Evolutionary conservation across 1,139 yeast genomes (phyloP), one percentile per base, ranked within the genome.

Genomic region (Geotrichum carabidarum): DNA sequence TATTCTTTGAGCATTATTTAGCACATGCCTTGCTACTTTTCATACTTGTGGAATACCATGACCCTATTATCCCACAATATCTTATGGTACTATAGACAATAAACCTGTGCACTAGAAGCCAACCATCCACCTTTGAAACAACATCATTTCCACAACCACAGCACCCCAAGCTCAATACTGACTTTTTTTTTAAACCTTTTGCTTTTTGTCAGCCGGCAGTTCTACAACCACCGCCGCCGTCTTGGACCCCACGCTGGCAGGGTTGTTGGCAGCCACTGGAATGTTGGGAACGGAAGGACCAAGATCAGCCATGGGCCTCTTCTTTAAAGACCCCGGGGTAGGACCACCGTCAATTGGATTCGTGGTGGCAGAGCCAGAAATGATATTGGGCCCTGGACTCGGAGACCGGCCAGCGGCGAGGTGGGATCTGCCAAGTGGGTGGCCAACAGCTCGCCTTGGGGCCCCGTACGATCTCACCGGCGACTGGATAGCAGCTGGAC

Each of bases 261-360:
- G 41, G 8, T 14, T n/a, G 14, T 35, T 15, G 8, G 37, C 31
- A 8, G 44, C 14, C 11, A 42, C 46, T 11, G 46, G 45, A 2
- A 48, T 42, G 22, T 48, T 48, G n/a, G 35, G 17, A 43, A n/a
- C 35, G 7, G 51, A 41, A 31, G 45, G 32, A 2, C 51, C 51
- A 36, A 38, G 17, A 9, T 48, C 51, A 22, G 42, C 42, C 51
- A 41, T 42, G n/a, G 46, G 51, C 12, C 51, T 38, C 40, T 48
- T 48, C 4, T 36, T 7, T 7, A n/a, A 6, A 3, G 31, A 12
- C 14, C 12, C 45, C 3, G 30, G 14, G 32, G 37, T 12, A 4
- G 37, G 12, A 6, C 27, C 27, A 22, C 27, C 27, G 27, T 22
- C 27, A 22, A 22, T 22, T 22, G 27, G 3, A 5, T 5, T 22